Conservation (phyloP, 371 early-diverging fungal genomes). For the Syncephalastrum monosporum region DNA sequence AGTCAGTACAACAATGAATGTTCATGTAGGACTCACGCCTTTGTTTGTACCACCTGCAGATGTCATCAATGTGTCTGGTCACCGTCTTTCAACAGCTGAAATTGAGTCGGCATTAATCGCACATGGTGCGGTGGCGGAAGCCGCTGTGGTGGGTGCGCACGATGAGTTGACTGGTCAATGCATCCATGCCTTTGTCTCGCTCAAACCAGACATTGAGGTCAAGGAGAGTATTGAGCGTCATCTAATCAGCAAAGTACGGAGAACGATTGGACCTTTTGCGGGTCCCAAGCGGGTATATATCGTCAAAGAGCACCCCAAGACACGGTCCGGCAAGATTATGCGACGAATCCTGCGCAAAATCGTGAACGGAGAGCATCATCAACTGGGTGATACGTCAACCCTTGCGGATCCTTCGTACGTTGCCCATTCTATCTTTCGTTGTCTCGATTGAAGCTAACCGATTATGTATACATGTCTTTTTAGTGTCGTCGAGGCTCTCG, state of each 20-base stretch:
- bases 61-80: constrained; percentile 98
- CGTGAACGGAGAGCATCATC: constrained; percentile 80
- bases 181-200: constrained; percentile 74
- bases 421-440: not conserved
- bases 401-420: constrained; percentile 71
- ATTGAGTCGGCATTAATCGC: constrained; percentile 87
- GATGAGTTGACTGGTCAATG: constrained; percentile 94
- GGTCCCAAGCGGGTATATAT: constrained; percentile 86
- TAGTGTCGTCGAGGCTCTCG: constrained; percentile 13
- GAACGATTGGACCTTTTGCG: constrained; percentile 93
- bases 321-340: constrained; percentile 97
- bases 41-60: constrained; percentile 26
- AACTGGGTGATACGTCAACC: constrained; percentile 88
- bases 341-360: constrained; percentile 93
- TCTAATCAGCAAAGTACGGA: constrained; percentile 80
- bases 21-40: not conserved
- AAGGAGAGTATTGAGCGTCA: constrained; percentile 54
- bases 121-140: constrained; percentile 83
- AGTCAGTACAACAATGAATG: constrained; percentile 4
- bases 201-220: constrained; percentile 53
- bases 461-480: not conserved
- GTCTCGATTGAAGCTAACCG: too few relatives aligned
- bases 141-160: constrained; percentile 90
- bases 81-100: constrained; percentile 95
- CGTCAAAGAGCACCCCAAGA: constrained; percentile 93